These are phyloP conservation scores for Corinectria fuckeliana DNA, from an alignment of 2,329 filamentous ascomycete species.

Conservation along the genomic window DNA sequence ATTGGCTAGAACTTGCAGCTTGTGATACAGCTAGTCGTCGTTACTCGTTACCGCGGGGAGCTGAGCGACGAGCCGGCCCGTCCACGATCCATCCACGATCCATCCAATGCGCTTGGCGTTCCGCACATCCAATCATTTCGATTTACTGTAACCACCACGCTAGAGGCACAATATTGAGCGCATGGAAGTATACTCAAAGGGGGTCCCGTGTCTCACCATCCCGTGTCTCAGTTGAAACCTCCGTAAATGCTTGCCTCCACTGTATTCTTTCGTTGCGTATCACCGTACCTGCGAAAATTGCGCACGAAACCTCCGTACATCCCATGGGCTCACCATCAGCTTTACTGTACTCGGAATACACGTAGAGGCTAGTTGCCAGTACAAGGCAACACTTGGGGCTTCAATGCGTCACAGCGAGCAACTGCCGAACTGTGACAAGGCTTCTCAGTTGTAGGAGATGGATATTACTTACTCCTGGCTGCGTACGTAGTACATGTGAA, in stretches of 20 bases:
- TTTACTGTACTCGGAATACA: no score
- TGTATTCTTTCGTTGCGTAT: neutral
- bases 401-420: neutral
- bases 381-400: neutral
- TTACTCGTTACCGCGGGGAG: neutral
- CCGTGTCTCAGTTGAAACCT: neutral
- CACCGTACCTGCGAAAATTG: neutral
- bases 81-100: no score
- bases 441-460: neutral
- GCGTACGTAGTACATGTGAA: neutral
- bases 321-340: no score
- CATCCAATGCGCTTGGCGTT: neutral
- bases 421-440: neutral
- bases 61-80: neutral
- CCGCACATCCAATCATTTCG: neutral
- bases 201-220: neutral
- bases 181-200: neutral
- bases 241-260: neutral
- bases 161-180: neutral
- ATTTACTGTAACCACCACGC: neutral
- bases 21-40: neutral
- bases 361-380: no score
- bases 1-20: neutral
- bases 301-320: neutral
- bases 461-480: no score